Evolutionary conservation across 768 basidiomycete species (phyloP).

Genomic region (Grammothele lineata): DNA sequence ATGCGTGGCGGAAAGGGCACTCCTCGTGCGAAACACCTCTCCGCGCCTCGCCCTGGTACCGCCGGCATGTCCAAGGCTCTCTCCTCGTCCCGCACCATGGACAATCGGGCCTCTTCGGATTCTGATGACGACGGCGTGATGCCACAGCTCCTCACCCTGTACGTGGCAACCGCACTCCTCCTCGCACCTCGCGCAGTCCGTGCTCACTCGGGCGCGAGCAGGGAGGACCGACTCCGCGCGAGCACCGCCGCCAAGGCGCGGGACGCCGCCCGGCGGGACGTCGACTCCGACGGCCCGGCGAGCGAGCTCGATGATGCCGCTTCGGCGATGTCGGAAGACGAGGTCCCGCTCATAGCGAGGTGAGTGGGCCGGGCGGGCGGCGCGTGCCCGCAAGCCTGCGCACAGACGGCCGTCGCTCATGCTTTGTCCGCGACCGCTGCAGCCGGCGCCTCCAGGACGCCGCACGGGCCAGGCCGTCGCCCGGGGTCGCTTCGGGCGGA

Average conservation of each 20-base stretch:
- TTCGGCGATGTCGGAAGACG: not conserved
- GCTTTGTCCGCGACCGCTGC: no score
- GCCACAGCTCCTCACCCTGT: not conserved
- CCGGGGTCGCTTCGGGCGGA: no score
- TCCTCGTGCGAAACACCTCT: not conserved
- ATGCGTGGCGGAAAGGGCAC: not conserved
- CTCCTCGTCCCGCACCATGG: no score
- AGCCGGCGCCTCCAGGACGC: no score
- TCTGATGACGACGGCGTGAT: not conserved
- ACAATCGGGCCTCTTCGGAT: conserved; percentile 1
- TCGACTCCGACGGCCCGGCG: not conserved
- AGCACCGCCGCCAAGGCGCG: not conserved
- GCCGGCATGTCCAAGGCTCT: no score
- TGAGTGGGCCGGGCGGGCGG: no score
- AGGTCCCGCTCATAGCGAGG: not conserved
- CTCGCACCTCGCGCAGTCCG: no score
- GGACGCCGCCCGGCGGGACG: conserved; percentile 1
- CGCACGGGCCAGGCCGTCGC: no score
- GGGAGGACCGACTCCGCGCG: not conserved
- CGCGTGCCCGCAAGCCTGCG: no score
- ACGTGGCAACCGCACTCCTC: no score
- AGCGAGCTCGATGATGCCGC: not conserved
- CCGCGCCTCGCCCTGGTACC: no score
- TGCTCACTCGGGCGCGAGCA: not conserved
- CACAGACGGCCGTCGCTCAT: no score